phyloP scores from a whole-genome alignment of 1,139 yeast species.

The Magnusiomyces tetraspermus region DNA sequence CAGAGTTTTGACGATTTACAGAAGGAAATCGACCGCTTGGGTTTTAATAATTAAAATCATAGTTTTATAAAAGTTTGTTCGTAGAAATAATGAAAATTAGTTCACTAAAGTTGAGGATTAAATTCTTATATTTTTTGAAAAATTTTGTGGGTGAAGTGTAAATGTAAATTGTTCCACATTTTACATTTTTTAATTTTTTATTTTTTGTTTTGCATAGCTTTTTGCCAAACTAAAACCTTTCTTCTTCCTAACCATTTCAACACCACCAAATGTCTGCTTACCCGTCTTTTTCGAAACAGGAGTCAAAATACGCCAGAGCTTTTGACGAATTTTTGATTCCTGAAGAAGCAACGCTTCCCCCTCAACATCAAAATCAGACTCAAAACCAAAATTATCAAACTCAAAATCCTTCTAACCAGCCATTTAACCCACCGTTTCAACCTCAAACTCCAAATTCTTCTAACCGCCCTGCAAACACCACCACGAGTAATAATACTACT shows the following conservation, averaged over 20 bases:
- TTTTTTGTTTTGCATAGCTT: not conserved
- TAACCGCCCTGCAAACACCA: no score
- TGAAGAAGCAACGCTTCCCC: not conserved
- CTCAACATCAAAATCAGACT: not conserved
- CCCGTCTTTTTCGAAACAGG: not conserved
- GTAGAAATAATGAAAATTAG: no score
- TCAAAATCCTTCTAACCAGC: not conserved
- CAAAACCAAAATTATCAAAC: not conserved
- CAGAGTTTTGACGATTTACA: conserved; percentile 52
- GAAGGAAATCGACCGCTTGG: conserved; percentile 35
- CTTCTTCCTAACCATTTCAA: not conserved
- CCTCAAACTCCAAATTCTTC: no score
- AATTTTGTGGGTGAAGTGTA: no score
- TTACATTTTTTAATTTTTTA: not conserved
- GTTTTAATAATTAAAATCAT: no score
- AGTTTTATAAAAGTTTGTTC: no score
- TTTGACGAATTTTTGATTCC: conserved; percentile 3
- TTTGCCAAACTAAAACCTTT: not conserved
- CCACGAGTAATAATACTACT: no score
- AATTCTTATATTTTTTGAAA: no score
- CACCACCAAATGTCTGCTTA: not conserved
- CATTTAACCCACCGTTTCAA: no score
- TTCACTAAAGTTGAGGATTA: no score
- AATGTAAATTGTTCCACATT: no score
- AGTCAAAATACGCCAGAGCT: not conserved